These are phyloP conservation scores for Sicyos edulis DNA, from an alignment of 306 rosid genomes.

Conservation along the genomic window DNA sequence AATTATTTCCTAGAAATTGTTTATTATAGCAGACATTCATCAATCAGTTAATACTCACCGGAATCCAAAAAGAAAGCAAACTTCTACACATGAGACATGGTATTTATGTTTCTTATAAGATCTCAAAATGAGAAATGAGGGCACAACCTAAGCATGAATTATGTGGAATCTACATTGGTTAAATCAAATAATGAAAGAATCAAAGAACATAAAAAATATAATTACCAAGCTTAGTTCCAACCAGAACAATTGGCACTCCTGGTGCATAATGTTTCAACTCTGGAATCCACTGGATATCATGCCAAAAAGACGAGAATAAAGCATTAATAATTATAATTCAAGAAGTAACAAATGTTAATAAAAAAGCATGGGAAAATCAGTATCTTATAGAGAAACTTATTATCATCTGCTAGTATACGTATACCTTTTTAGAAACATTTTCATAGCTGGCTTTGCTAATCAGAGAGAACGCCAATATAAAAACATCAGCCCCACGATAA, in stretches of 20 bases:
- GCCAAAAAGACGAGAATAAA: slow-evolving; percentile 22
- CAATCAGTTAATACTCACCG: not conserved
- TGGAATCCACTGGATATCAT: slow-evolving; percentile 88
- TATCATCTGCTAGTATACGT: slow-evolving; percentile 15
- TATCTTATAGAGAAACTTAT: not conserved
- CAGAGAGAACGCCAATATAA: slow-evolving; percentile 50
- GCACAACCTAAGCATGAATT: not conserved
- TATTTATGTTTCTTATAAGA: not conserved
- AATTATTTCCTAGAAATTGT: not conserved
- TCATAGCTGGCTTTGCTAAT: slow-evolving; percentile 56
- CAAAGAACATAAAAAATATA: slow-evolving; percentile 19
- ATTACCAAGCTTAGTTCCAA: slow-evolving; percentile 94
- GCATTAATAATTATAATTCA: not conserved
- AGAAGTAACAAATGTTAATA: not conserved
- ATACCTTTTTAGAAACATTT: slow-evolving; percentile 45
- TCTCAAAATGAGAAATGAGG: slow-evolving; percentile 2
- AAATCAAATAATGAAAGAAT: not conserved
- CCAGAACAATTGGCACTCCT: slow-evolving; percentile 90
- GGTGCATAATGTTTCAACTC: slow-evolving; percentile 99
- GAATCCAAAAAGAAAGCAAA: not conserved
- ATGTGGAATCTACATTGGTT: not conserved
- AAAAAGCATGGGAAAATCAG: not conserved
- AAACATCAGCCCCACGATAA: slow-evolving; percentile 55
- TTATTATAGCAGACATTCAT: not conserved
- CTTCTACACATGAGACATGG: not conserved